These are phyloP conservation scores for Camillea tinctor DNA, from an alignment of 2,329 filamentous ascomycete genomes.

Conservation along the genomic window DNA sequence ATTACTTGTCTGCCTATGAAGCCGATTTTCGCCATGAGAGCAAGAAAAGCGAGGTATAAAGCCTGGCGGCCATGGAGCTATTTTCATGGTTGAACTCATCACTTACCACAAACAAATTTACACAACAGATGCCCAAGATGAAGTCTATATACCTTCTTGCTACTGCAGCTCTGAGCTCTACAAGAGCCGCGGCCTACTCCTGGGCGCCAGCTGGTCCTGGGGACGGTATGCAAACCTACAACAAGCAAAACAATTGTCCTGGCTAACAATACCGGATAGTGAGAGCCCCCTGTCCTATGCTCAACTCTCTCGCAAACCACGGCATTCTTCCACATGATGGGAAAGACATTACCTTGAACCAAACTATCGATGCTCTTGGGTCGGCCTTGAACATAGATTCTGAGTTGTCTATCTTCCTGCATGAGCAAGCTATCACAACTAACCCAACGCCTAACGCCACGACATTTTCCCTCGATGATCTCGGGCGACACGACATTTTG, in stretches of 20 bases:
- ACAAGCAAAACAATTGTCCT: background rate
- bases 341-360: constrained; percentile 38
- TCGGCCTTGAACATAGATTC: constrained; percentile 44
- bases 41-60: background rate
- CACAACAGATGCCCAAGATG: background rate
- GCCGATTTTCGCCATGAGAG: background rate
- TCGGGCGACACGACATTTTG: constrained; percentile 45
- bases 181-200: background rate
- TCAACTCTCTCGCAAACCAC: constrained; percentile 51
- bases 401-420: constrained; percentile 40
- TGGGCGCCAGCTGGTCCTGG: background rate
- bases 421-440: constrained; percentile 40
- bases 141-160: background rate
- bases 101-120: background rate
- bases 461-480: constrained; percentile 38
- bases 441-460: constrained; percentile 45
- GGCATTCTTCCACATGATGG: constrained; percentile 47
- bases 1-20: too few species aligned
- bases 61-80: background rate
- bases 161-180: background rate
- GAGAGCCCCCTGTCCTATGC: constrained; percentile 47
- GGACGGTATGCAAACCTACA: background rate
- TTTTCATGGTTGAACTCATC: background rate
- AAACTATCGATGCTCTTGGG: constrained; percentile 38
- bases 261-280: constrained; percentile 20